These are phyloP conservation scores for Neofusicoccum cordaticola DNA, from an alignment of 2,329 filamentous ascomycete genomes.

Conservation along the genomic window DNA sequence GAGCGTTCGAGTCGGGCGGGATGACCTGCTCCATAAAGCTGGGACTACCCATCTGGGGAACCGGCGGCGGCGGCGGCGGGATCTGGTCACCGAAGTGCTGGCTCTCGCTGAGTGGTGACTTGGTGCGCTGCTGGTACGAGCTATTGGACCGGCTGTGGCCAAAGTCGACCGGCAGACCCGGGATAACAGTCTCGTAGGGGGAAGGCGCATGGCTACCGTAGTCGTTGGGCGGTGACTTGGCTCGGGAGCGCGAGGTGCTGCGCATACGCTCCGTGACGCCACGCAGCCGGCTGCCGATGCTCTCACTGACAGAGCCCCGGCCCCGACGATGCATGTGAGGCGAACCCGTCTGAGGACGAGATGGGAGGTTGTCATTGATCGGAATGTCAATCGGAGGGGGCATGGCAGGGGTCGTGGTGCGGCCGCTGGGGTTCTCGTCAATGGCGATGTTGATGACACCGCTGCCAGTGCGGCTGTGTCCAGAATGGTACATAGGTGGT, in stretches of 20 bases:
- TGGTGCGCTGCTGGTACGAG: constrained; percentile 18
- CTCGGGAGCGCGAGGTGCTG: constrained; percentile 54
- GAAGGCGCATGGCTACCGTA: constrained; percentile 23
- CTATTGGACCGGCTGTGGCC: constrained; percentile 18
- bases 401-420: constrained; percentile 12
- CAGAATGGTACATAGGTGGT: constrained; percentile 31
- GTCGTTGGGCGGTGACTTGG: constrained; percentile 45
- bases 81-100: constrained; percentile 27
- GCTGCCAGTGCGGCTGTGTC: constrained; percentile 25
- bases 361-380: constrained; percentile 22
- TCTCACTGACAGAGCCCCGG: constrained; percentile 57
- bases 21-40: constrained; percentile 40
- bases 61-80: constrained; percentile 36
- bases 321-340: constrained; percentile 51
- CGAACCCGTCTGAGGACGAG: constrained; percentile 26
- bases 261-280: constrained; percentile 58
- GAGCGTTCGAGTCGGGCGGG: constrained; percentile 29
- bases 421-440: constrained; percentile 36
- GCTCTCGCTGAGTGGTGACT: constrained; percentile 30
- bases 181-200: constrained; percentile 43
- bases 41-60: constrained; percentile 19
- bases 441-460: constrained; percentile 48
- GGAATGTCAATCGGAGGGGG: constrained; percentile 13
- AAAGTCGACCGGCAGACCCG: background rate
- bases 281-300: constrained; percentile 50